These are phyloP conservation scores for Diutina catenulata DNA, from an alignment of 1,139 yeast species.

Conservation along the genomic window DNA sequence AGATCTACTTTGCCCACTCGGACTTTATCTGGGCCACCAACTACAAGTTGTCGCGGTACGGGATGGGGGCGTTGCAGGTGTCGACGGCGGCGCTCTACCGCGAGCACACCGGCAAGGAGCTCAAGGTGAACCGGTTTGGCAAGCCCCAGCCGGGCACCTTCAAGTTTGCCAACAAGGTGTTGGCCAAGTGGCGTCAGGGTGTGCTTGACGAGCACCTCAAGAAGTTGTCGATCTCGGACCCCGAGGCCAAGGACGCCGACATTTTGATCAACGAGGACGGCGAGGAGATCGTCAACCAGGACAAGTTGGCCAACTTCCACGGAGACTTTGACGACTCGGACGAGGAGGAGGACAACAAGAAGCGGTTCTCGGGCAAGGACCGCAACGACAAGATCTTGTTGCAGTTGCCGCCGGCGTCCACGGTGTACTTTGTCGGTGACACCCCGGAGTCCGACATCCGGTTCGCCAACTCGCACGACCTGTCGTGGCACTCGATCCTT, in stretches of 20 bases:
- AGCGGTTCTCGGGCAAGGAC: slow-evolving; percentile 18
- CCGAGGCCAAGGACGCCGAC: slow-evolving; percentile 34
- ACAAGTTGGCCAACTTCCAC: slow-evolving; percentile 27
- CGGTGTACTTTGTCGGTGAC: slow-evolving; percentile 83
- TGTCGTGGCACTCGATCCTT: slow-evolving; percentile 72
- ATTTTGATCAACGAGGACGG: slow-evolving; percentile 37
- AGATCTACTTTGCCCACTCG: slow-evolving; percentile 75
- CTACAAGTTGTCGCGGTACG: slow-evolving; percentile 67
- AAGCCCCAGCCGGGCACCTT: slow-evolving; percentile 81
- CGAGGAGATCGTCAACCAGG: slow-evolving; percentile 35
- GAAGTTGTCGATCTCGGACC: slow-evolving; percentile 35
- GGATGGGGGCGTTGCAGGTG: slow-evolving; percentile 85
- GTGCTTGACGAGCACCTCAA: slow-evolving; percentile 64
- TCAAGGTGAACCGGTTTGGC: slow-evolving; percentile 69
- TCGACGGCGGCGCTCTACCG: slow-evolving; percentile 72
- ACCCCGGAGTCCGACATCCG: slow-evolving; percentile 88
- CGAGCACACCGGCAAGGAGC: slow-evolving; percentile 70
- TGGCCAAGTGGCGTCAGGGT: slow-evolving; percentile 67
- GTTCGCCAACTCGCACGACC: slow-evolving; percentile 78
- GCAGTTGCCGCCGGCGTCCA: slow-evolving; percentile 71
- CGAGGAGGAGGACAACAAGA: slow-evolving; percentile 16
- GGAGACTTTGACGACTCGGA: slow-evolving; percentile 21
- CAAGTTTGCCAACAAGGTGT: slow-evolving; percentile 65
- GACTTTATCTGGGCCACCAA: slow-evolving; percentile 87
- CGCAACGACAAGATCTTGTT: slow-evolving; percentile 29